Base-by-base conservation (phyloP, 192 early-diverging fungal species). In the Umbelopsis vinacea region DNA sequence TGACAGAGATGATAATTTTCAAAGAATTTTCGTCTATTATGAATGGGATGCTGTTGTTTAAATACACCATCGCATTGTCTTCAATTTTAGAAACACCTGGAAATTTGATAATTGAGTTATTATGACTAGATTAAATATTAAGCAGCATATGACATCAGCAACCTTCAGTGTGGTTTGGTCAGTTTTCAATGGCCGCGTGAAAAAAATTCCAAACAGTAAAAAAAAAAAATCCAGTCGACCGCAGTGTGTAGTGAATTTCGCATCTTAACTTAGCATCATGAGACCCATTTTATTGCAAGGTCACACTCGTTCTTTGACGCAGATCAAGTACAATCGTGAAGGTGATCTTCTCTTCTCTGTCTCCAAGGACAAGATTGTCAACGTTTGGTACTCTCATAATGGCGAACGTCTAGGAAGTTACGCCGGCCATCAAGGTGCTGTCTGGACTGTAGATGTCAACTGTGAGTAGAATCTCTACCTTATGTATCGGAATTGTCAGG, bases 251-350 rank as follows among this genome's bases (percentile, higher is more conserved):
- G 29, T 24, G 29, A 63, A 63, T 63, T 26, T 63, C 57, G 33
- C 14, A 63, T 35, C 55, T 33, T 17, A 9, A 17, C 26, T 47
- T 68, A 8, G 22, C 43, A 68, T 76, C 63, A 80, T 91, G 94
- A 87, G 92, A 80, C 98, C 98, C 45, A 96, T 98, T 85, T 87
- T 99, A 54, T 88, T 98, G 71, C 92, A 95, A 88, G 98, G 98
- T 54, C 98, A 99, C 85, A 90, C 89, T 54, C 94, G 98, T 86
- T 90, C 98, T 46, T 84, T 99, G 72, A 99, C 98, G 46, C 95
- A 95, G 79, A 91, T 99, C 82, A 94, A 94, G 81, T 99, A 98
- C 91, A 99, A 99, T 88, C 76, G 86, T 40, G 98, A 98, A 78
- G 98, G 98, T 47, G 98, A 99, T 82, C 87, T 99, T 69, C 83